These are phyloP conservation scores for Stipa capillata DNA, from an alignment of 176 grass and related monocot species.

Conservation along the genomic window DNA sequence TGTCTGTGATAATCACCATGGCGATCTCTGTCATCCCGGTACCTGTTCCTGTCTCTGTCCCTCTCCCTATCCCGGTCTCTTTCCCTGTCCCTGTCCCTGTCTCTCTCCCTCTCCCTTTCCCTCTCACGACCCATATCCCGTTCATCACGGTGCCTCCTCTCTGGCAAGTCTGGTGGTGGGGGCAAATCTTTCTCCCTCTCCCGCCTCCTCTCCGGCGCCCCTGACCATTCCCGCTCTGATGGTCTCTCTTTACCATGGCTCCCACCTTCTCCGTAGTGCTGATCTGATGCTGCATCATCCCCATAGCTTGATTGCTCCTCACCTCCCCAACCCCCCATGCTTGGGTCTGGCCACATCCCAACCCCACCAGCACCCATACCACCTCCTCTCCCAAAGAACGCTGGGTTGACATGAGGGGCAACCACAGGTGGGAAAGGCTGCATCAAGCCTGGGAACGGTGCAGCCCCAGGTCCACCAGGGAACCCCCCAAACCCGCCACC, in stretches of 20 bases:
- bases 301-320: conserved; percentile 79
- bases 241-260: conserved; percentile 72
- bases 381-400: conserved; percentile 66
- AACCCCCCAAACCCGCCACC: conserved; percentile 66
- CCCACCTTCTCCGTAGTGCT: conserved; percentile 63
- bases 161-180: conserved; percentile 41
- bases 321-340: conserved; percentile 68
- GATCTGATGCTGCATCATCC: conserved; percentile 82
- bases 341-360: conserved; percentile 75
- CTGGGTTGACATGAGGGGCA: conserved; percentile 76
- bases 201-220: conserved; percentile 47
- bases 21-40: conserved; percentile 68
- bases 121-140: conserved; percentile 46
- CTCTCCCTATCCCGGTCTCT: conserved; percentile 49
- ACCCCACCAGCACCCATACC: conserved; percentile 36
- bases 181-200: conserved; percentile 69
- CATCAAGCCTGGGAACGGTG: conserved; percentile 70
- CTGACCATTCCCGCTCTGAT: conserved; percentile 55
- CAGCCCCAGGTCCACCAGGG: conserved; percentile 50
- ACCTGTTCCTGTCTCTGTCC: conserved; percentile 46
- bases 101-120: conserved; percentile 49
- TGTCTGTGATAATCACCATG: conserved; percentile 53
- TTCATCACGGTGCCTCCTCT: conserved; percentile 58
- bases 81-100: conserved; percentile 60
- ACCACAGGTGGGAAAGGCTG: conserved; percentile 65